These are phyloP conservation scores for Lentinula sp. DNA, from an alignment of 768 basidiomycete genomes.

Conservation along the genomic window DNA sequence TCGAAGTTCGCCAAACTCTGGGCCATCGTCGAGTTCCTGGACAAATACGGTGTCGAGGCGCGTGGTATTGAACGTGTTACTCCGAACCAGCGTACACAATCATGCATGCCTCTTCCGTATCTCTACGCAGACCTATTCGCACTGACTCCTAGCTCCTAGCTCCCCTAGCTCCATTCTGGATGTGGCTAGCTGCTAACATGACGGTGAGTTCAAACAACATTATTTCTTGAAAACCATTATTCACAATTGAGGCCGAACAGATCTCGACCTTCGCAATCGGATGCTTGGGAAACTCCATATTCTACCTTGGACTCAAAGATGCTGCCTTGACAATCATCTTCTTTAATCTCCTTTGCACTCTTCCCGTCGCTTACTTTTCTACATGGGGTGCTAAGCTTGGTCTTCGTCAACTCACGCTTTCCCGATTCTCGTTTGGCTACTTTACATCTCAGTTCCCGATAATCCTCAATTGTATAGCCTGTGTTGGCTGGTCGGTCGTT, in stretches of 20 bases:
- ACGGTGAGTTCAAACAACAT: neutral
- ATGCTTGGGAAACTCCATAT: neutral
- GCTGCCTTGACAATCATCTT: neutral
- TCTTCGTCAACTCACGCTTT: slow-evolving; percentile 55
- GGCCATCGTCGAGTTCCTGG: neutral
- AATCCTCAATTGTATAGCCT: slow-evolving; percentile 19
- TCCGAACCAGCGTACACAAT: neutral
- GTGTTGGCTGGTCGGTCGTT: slow-evolving; percentile 51
- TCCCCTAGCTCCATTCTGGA: slow-evolving; percentile 1
- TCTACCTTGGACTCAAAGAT: neutral
- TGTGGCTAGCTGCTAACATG: slow-evolving; percentile 4
- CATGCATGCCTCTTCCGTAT: neutral
- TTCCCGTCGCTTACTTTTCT: slow-evolving; percentile 1
- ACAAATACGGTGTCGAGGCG: neutral
- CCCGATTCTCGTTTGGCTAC: slow-evolving; percentile 12
- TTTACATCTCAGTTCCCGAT: neutral
- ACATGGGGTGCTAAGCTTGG: slow-evolving; percentile 59
- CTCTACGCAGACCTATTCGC: neutral
- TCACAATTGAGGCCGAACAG: neutral
- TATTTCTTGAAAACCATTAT: too few relatives aligned
- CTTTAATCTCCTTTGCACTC: slow-evolving; percentile 1
- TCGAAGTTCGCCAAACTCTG: neutral
- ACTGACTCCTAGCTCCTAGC: neutral
- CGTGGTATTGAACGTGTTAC: neutral
- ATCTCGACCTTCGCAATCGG: slow-evolving; percentile 1